Evolutionary conservation across 495 filamentous ascomycete genomes (phyloP).

Genomic region (Hypoxylon perforatum): DNA sequence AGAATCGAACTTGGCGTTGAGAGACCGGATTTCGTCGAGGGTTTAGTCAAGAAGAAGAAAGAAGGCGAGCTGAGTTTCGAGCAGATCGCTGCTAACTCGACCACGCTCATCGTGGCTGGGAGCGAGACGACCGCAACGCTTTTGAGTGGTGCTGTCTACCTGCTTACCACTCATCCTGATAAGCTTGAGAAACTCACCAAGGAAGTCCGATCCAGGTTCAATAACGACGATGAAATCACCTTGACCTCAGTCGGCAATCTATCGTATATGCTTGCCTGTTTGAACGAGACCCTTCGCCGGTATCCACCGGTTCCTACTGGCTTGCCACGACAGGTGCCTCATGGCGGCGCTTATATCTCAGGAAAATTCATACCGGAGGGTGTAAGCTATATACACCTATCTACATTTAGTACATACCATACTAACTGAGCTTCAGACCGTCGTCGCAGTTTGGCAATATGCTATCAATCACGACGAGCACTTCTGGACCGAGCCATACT

Average conservation of each 20-base stretch:
- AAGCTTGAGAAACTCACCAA: slow-evolving; percentile 50
- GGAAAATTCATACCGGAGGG: slow-evolving; percentile 55
- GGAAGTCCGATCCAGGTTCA: slow-evolving; percentile 61
- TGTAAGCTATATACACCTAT: slow-evolving; percentile 40
- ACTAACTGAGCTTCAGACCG: slow-evolving; percentile 53
- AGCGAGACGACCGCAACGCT: slow-evolving; percentile 65
- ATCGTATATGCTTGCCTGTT: slow-evolving; percentile 61
- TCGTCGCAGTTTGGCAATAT: slow-evolving; percentile 61
- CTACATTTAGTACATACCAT: background rate
- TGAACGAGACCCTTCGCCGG: slow-evolving; percentile 62
- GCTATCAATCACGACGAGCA: slow-evolving; percentile 53
- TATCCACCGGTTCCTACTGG: slow-evolving; percentile 61
- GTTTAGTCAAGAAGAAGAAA: slow-evolving; percentile 51
- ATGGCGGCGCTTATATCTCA: slow-evolving; percentile 58
- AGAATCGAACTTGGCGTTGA: slow-evolving; percentile 46
- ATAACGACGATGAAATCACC: slow-evolving; percentile 57
- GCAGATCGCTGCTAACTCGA: slow-evolving; percentile 32
- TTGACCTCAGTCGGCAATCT: slow-evolving; percentile 52
- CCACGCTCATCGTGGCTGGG: slow-evolving; percentile 54
- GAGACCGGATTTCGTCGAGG: slow-evolving; percentile 54
- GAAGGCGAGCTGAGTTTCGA: slow-evolving; percentile 41
- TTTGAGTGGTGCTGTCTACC: slow-evolving; percentile 56
- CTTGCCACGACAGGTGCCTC: slow-evolving; percentile 55
- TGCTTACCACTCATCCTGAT: slow-evolving; percentile 54
- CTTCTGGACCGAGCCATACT: slow-evolving; percentile 57